Percentiles rank a stretch among this genome's conserved stretches.
Conservation (phyloP, 176 grass and related monocot genomes). For the Oryza brachyantha region DNA sequence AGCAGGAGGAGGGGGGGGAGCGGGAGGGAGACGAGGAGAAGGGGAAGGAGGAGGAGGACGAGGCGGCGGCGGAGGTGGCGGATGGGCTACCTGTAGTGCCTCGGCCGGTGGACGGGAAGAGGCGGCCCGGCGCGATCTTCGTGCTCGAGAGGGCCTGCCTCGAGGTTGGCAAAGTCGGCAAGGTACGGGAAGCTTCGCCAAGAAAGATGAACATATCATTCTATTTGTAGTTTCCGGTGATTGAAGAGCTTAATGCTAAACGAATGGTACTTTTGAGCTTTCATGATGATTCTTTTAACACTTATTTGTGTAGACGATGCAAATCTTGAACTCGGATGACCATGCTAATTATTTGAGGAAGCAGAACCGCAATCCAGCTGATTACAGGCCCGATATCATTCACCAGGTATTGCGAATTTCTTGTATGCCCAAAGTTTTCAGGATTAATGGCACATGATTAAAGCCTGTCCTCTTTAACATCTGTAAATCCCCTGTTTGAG, state of each 20-base stretch:
- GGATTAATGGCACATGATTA: not conserved
- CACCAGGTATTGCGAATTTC: conserved; percentile 64
- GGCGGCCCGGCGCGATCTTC: conserved; percentile 62
- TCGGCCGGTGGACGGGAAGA: conserved; percentile 47
- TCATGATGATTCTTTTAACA: conserved; percentile 20
- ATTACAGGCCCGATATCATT: conserved; percentile 98
- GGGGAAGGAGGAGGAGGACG: not conserved
- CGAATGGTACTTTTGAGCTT: conserved; percentile 25
- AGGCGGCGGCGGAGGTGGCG: conserved; percentile 5
- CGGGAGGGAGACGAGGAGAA: not conserved
- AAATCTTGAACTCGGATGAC: conserved; percentile 96
- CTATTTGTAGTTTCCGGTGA: not conserved
- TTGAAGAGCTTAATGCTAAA: not conserved
- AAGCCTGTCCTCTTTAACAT: not conserved
- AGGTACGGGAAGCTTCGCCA: conserved; percentile 40
- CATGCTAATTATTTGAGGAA: conserved; percentile 89
- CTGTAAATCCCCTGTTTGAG: not conserved
- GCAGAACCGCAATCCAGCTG: conserved; percentile 78
- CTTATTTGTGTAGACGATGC: conserved; percentile 62
- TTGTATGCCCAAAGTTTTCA: not conserved
- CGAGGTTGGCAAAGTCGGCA: conserved; percentile 96
- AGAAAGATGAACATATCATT: not conserved
- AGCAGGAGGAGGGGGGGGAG: too few species aligned
- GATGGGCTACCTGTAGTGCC: conserved; percentile 54
- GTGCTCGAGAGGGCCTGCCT: conserved; percentile 87